Percentiles rank a stretch among this genome's conserved stretches.
Evolutionary conservation across 2,329 filamentous ascomycete genomes (phyloP).

Genomic region (Epichloe brachyelytri): DNA sequence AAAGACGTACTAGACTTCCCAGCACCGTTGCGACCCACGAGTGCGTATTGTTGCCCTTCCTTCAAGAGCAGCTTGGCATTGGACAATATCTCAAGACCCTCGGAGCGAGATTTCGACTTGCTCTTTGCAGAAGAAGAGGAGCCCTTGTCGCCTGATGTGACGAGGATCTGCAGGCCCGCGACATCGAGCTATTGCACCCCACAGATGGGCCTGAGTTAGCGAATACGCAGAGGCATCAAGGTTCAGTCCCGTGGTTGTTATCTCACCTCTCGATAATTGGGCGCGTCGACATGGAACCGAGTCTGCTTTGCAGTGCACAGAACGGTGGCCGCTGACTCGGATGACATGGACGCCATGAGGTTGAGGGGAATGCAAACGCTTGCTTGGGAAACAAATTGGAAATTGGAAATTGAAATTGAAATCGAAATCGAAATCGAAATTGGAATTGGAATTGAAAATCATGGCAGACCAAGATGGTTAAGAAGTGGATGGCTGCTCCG

Average conservation of each 20-base stretch:
- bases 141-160: slow-evolving; percentile 32
- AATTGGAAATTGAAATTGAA: background rate
- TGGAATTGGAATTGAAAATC: background rate
- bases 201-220: background rate
- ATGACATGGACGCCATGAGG: slow-evolving; percentile 33
- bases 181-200: slow-evolving; percentile 43
- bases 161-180: slow-evolving; percentile 58
- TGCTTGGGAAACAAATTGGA: background rate
- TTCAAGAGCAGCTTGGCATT: slow-evolving; percentile 61
- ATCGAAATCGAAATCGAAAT: background rate
- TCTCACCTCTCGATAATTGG: slow-evolving; percentile 44
- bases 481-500: too few species aligned
- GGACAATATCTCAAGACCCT: slow-evolving; percentile 53
- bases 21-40: slow-evolving; percentile 69
- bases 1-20: slow-evolving; percentile 60
- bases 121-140: slow-evolving; percentile 31
- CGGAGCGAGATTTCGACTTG: slow-evolving; percentile 31
- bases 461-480: too few species aligned
- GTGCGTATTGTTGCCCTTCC: slow-evolving; percentile 59
- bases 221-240: background rate
- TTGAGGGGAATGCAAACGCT: background rate
- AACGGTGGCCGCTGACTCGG: slow-evolving; percentile 39
- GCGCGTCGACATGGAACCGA: slow-evolving; percentile 46
- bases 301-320: slow-evolving; percentile 55
- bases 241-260: background rate